Percentiles rank a stretch among this genome's conserved stretches.
These are phyloP conservation scores for Auricularia cornea DNA, from an alignment of 768 basidiomycete species.

Conservation along the genomic window DNA sequence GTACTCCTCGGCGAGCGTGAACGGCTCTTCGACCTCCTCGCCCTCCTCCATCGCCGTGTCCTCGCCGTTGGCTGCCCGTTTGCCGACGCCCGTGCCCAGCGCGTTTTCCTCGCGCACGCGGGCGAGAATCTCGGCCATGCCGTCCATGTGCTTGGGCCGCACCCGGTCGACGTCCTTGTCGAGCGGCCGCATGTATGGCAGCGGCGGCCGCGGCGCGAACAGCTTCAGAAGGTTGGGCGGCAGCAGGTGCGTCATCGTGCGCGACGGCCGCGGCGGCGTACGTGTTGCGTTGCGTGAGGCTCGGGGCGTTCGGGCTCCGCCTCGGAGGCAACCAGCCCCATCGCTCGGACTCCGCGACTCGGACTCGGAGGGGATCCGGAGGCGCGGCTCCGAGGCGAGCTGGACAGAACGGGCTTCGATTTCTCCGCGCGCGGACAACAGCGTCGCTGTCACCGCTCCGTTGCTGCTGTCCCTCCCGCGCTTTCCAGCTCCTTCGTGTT, in stretches of 20 bases:
- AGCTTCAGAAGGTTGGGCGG: conserved; percentile 95
- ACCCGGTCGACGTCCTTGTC: conserved; percentile 77
- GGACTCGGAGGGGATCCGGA: too few species aligned
- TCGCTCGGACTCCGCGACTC: too few species aligned
- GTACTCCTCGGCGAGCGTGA: conserved; percentile 75
- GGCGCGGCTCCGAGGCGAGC: too few species aligned
- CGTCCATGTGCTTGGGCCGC: conserved; percentile 55
- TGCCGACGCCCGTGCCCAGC: conserved; percentile 26
- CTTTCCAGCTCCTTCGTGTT: too few species aligned
- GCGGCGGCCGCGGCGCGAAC: conserved; percentile 86
- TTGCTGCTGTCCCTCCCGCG: too few species aligned
- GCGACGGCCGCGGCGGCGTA: neutral
- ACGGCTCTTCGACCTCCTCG: conserved; percentile 41
- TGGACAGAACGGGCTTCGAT: too few species aligned
- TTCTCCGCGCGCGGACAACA: too few species aligned
- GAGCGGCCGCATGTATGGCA: conserved; percentile 79
- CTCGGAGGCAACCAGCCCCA: too few species aligned
- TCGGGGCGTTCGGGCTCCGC: neutral
- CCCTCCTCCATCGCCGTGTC: conserved; percentile 31
- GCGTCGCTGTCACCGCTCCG: too few species aligned
- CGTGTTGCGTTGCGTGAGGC: neutral
- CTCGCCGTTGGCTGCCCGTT: conserved; percentile 46
- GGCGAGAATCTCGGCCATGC: conserved; percentile 68
- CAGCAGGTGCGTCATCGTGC: conserved; percentile 59
- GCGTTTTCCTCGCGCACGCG: conserved; percentile 74